A percentile compares a stretch with the other conserved stretches of the same genome.
Evolutionary conservation across 2,329 filamentous ascomycete species (phyloP).

Genomic region (Pyricularia pennisetigena): DNA sequence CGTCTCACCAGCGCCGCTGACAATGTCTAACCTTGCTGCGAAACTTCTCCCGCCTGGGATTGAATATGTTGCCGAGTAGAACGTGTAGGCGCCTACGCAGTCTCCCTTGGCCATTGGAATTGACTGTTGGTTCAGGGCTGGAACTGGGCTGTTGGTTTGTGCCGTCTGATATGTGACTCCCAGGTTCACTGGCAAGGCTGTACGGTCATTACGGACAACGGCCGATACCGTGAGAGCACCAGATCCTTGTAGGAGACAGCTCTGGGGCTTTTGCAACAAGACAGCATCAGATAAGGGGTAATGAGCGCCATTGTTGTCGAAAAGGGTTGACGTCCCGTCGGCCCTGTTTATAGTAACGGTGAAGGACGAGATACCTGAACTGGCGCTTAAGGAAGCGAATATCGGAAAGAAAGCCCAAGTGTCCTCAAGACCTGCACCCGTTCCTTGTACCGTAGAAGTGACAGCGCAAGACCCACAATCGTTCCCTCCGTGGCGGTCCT

Average conservation of each 20-base stretch:
- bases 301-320: conserved; percentile 47
- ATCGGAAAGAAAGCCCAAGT: conserved; percentile 46
- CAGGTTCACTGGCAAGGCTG: conserved; percentile 28
- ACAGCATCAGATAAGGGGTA: conserved; percentile 46
- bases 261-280: conserved; percentile 45
- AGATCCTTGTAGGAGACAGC: conserved; percentile 35
- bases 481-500: conserved; percentile 38
- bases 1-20: conserved; percentile 24
- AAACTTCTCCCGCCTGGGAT: conserved; percentile 33
- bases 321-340: conserved; percentile 32
- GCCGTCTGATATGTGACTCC: conserved; percentile 32
- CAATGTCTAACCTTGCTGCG: conserved; percentile 35
- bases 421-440: conserved; percentile 48
- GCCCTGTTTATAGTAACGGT: conserved; percentile 37
- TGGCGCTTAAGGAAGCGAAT: conserved; percentile 38
- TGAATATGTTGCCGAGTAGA: conserved; percentile 32
- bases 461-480: conserved; percentile 38
- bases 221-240: conserved; percentile 35
- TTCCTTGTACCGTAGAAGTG: conserved; percentile 33
- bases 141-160: conserved; percentile 30
- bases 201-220: conserved; percentile 38
- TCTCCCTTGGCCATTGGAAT: conserved; percentile 29
- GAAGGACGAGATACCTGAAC: conserved; percentile 53
- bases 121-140: conserved; percentile 25
- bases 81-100: conserved; percentile 37